Conservation (phyloP, 2,329 filamentous ascomycete species). For the Stagonosporopsis tanaceti region DNA sequence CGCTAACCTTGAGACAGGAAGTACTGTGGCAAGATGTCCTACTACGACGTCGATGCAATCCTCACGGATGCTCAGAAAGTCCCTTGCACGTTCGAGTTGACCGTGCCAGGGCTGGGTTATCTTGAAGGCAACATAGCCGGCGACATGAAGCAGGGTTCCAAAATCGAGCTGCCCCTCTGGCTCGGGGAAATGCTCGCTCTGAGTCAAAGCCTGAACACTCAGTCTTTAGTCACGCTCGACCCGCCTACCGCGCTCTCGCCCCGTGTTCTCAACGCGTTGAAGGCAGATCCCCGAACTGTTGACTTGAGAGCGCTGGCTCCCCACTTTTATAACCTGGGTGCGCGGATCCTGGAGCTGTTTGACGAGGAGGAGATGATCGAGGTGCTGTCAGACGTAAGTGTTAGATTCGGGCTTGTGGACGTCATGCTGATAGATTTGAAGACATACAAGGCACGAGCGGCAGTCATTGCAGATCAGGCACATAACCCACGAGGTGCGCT, state of each 20-base stretch:
- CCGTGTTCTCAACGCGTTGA: constrained; percentile 86
- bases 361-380: constrained; percentile 84
- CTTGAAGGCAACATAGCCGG: constrained; percentile 81
- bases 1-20: background rate
- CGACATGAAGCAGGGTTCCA: constrained; percentile 79
- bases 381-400: constrained; percentile 56
- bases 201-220: constrained; percentile 47
- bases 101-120: constrained; percentile 85
- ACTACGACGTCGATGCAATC: constrained; percentile 86
- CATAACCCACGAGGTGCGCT: constrained; percentile 79
- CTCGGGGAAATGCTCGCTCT: constrained; percentile 92
- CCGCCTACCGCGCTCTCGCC: constrained; percentile 79
- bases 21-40: constrained; percentile 53
- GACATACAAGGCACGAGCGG: constrained; percentile 82
- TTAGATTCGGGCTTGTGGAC: background rate
- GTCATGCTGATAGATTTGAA: constrained; percentile 38
- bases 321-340: constrained; percentile 87
- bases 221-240: constrained; percentile 71
- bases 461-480: constrained; percentile 86
- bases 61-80: constrained; percentile 93
- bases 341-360: constrained; percentile 87
- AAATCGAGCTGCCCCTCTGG: constrained; percentile 88
- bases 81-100: constrained; percentile 92
- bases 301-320: constrained; percentile 82
- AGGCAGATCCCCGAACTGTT: constrained; percentile 86